Evolutionary conservation across 2,329 filamentous ascomycete genomes (phyloP), one percentile per base, ranked within the genome.

Genomic region (Ophiocordyceps camponoti-floridani): DNA sequence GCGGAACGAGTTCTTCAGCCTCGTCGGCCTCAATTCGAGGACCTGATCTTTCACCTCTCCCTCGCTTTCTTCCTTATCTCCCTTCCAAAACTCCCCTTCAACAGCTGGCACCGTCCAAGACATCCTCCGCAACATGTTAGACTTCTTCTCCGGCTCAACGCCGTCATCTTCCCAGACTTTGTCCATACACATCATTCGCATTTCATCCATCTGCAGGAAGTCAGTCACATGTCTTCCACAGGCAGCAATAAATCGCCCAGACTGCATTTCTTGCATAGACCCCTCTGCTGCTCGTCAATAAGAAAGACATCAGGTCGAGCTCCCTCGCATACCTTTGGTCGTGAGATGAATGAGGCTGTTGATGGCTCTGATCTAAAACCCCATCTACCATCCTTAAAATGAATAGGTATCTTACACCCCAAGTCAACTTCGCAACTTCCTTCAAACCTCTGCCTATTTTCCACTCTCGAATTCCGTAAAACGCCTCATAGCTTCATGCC

Each of bases 1-100:
- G 11, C 73, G 91, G 54, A 93, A 94, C 59, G 91, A 98, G 63
- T 98, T 98, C 57, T 66, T 98, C 58, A 94, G 80, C 54, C 71
- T 98, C 33, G 68, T 81, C 31, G 74, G 74, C 37, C 62, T 87
- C 46, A 78, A 84, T 23, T 38, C 35, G 16, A 38, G 35, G 16
- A 46, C 42, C 7, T 44, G 40, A 18, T 48, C 23, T 38, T 14
- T 18, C 4, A 8, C n/a, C 12, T 4, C 4, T 27, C 26, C 14
- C 11, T 43, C 33, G 16, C 27, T 10, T 12, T 9, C 12, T 11
- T 19, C 11, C n/a, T 10, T n/a, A 16, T 14, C 12, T 19, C 6
- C 18, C 40, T 40, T 12, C 18, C n/a, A 28, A 5, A 7, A 19
- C 8, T 11, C n/a, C 19, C 14, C n/a, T 37, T 37, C 35, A 37